Conservation (phyloP, 2,329 filamentous ascomycete genomes). For the Aspergillus sp. region DNA sequence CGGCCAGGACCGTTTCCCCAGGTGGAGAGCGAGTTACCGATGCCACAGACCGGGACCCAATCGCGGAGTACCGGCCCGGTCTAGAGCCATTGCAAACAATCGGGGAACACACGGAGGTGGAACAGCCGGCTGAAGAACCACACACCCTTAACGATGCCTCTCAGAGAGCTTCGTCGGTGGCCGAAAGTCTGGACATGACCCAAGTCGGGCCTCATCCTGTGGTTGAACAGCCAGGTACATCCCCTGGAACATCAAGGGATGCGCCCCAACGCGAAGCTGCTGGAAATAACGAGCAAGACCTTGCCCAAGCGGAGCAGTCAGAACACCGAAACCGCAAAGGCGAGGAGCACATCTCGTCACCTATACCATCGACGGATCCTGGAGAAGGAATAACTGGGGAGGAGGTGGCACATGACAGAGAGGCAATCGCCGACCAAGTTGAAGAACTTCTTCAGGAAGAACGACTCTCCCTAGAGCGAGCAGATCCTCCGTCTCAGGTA, state of each 20-base stretch:
- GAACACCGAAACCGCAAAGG: neutral
- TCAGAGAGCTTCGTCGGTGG: neutral
- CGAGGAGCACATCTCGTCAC: neutral
- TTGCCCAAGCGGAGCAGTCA: neutral
- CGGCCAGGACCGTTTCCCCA: neutral
- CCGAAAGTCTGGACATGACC: neutral
- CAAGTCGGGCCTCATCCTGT: neutral
- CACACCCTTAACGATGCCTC: neutral
- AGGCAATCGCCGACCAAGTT: neutral
- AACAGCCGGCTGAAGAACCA: neutral
- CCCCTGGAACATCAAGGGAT: neutral
- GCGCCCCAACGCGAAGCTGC: neutral
- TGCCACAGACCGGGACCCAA: conserved; percentile 1
- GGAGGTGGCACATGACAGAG: neutral
- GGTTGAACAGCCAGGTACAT: neutral
- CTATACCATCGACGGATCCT: neutral
- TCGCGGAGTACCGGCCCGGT: neutral
- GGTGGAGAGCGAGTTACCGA: conserved; percentile 1
- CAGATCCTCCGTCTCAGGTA: neutral
- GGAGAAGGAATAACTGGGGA: neutral
- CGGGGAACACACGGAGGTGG: neutral
- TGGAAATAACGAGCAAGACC: neutral
- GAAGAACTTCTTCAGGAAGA: conserved; percentile 1
- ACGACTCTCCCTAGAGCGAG: conserved; percentile 1
- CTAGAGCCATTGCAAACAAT: neutral